Conservation (phyloP, 768 basidiomycete genomes). For the Russula compacta region DNA sequence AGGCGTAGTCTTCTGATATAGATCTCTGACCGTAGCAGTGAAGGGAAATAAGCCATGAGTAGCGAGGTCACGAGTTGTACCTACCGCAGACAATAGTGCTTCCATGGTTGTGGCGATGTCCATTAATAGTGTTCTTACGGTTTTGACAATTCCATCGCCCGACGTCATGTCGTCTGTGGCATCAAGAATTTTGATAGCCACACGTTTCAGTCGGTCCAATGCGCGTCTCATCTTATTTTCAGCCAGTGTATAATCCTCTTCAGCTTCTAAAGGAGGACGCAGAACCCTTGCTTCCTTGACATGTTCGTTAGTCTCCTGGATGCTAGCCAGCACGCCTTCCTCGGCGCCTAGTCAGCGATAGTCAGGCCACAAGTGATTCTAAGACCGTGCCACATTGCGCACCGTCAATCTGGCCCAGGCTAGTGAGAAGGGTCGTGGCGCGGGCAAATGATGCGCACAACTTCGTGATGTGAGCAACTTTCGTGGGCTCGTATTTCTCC, state of each 20-base stretch:
- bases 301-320: constrained; percentile 4
- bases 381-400: background rate
- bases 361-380: background rate
- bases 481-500: background rate
- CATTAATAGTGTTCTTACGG: constrained; percentile 29
- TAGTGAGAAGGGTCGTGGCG: constrained; percentile 3
- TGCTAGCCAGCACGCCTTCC: constrained; percentile 4
- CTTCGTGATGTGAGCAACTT: constrained; percentile 11
- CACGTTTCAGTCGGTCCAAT: constrained; percentile 48
- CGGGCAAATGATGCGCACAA: constrained; percentile 18
- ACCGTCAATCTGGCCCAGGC: constrained; percentile 8
- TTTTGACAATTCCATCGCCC: background rate
- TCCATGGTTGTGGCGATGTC: constrained; percentile 22
- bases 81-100: background rate
- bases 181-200: constrained; percentile 42
- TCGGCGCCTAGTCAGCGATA: background rate
- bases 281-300: background rate
- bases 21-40: constrained; percentile 11
- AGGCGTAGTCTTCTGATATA: constrained; percentile 31
- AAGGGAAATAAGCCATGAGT: background rate
- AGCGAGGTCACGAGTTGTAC: background rate
- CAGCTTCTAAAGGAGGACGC: constrained; percentile 13
- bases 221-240: constrained; percentile 50
- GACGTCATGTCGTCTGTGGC: background rate
- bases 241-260: constrained; percentile 33